Evolutionary conservation across 805 yeast species (phyloP), one percentile per base, ranked within the genome.

Genomic region (Dipodascus geniculatus): DNA sequence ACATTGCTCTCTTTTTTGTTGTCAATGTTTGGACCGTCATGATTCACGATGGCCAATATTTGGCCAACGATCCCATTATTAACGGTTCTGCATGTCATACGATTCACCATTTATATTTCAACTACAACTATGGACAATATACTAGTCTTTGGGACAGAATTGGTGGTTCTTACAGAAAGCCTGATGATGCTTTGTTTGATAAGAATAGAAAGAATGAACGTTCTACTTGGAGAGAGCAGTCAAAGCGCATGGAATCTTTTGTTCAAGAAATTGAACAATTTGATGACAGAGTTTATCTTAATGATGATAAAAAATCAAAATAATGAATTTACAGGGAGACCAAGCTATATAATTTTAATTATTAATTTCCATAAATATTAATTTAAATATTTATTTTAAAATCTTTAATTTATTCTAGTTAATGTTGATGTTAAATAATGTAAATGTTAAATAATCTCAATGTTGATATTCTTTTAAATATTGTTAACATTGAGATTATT

Each of bases 41-140:
- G 93, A 93, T 93, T 66, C 99, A 93, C 71, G 99, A 93, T 66
- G 99, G 99, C 60, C 93, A 90, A 68, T 93, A 89, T 70, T 69
- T 91, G 75, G 85, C 96, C 48, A 85, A 87, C 69, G 95, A 89
- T 68, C 96, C 97, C 3, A 79, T 88, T 55, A 85, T 93, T 60
- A 93, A 93, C 70, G 99, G 99, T 63, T 90, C 98, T 17, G 99
- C 99, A 3, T 91, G 98, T 71, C 99, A 93, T 73, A 90, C 99
- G 1, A 82, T 91, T 50, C 99, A 93, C 71, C 99, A 93, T 68
- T 73, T 93, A 62, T 93, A 93, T 73, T 93, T 93, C 81, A 91
- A 91, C 76, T 93, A 93, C 73, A 93, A 93, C 75, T 93, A 90
- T 67, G 99, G 99, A 42, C 99, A 93, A 73, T 93, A 91, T 74